Conservation (phyloP, 345 rosid genomes). For the Crucihimalaya himalaica region DNA sequence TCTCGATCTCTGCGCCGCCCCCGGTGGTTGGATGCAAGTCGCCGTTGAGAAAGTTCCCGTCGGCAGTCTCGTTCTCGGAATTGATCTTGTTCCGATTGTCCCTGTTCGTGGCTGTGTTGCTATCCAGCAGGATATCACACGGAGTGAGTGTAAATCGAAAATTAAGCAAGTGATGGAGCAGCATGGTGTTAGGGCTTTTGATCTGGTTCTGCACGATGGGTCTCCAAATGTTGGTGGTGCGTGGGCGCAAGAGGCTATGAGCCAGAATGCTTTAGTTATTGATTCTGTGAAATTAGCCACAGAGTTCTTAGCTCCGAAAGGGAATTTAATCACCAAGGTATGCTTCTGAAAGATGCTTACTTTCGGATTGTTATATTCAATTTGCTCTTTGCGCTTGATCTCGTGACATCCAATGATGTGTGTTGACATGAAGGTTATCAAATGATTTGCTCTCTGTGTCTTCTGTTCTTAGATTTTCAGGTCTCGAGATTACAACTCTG, state of each 20-base stretch:
- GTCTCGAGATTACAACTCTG: conserved; percentile 89
- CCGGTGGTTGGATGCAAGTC: conserved; percentile 98
- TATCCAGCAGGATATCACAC: conserved; percentile 81
- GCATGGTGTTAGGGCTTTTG: conserved; percentile 64
- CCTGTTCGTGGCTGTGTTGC: conserved; percentile 72
- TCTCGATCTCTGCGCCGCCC: conserved; percentile 97
- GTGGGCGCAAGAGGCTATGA: conserved; percentile 88
- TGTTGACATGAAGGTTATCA: background rate
- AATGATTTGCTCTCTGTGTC: background rate
- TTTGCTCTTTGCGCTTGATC: background rate
- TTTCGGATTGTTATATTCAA: background rate
- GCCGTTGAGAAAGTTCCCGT: conserved; percentile 87
- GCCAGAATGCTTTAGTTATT: conserved; percentile 85
- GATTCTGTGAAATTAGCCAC: conserved; percentile 87
- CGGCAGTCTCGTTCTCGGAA: conserved; percentile 85
- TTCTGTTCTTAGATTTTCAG: conserved; percentile 66
- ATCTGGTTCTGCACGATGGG: conserved; percentile 85
- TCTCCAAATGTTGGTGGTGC: conserved; percentile 97
- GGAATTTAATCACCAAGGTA: conserved; percentile 81
- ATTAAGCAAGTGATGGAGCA: conserved; percentile 69
- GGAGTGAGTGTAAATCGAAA: conserved; percentile 67
- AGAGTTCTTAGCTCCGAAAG: conserved; percentile 74
- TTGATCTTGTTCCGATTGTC: conserved; percentile 72
- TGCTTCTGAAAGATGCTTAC: background rate
- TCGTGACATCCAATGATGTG: background rate